Conservation (phyloP, 805 yeast genomes). For the Nakazawaea ernobii region DNA sequence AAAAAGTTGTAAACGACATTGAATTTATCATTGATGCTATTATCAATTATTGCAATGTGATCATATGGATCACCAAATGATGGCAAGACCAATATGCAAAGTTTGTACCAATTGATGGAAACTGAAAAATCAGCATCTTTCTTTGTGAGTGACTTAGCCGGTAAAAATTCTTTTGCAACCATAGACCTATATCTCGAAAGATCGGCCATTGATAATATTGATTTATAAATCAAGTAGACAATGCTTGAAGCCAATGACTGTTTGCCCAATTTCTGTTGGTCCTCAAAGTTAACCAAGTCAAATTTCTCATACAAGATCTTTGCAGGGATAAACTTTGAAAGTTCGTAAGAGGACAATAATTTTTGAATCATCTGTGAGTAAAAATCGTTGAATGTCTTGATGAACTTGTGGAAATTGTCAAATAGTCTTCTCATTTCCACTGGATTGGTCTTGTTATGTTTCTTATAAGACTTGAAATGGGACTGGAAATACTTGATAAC, state of each 20-base stretch:
- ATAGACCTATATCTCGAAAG: conserved; percentile 50
- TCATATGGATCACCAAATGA: conserved; percentile 64
- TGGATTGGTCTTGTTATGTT: conserved; percentile 19
- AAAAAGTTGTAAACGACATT: conserved; percentile 47
- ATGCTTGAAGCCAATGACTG: conserved; percentile 15
- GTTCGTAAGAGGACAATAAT: conserved; percentile 32
- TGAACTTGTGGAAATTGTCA: conserved; percentile 43
- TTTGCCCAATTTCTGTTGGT: neutral
- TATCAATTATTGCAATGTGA: conserved; percentile 51
- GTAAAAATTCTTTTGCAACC: conserved; percentile 38
- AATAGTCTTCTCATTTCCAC: conserved; percentile 56
- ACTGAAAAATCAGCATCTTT: conserved; percentile 32
- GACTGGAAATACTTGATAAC: conserved; percentile 51
- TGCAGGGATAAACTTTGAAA: conserved; percentile 29
- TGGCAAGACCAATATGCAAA: conserved; percentile 54
- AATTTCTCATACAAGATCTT: conserved; percentile 24
- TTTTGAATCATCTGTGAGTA: conserved; percentile 37
- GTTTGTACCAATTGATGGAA: conserved; percentile 40
- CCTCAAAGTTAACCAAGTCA: conserved; percentile 13
- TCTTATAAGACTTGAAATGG: conserved; percentile 21
- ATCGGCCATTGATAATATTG: conserved; percentile 51
- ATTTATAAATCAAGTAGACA: conserved; percentile 41
- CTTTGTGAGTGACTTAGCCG: conserved; percentile 25
- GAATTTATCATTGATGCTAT: conserved; percentile 41
- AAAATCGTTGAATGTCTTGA: conserved; percentile 41